Evolutionary conservation across 2,329 filamentous ascomycete species (phyloP).

Genomic region (Aureobasidium vineae): DNA sequence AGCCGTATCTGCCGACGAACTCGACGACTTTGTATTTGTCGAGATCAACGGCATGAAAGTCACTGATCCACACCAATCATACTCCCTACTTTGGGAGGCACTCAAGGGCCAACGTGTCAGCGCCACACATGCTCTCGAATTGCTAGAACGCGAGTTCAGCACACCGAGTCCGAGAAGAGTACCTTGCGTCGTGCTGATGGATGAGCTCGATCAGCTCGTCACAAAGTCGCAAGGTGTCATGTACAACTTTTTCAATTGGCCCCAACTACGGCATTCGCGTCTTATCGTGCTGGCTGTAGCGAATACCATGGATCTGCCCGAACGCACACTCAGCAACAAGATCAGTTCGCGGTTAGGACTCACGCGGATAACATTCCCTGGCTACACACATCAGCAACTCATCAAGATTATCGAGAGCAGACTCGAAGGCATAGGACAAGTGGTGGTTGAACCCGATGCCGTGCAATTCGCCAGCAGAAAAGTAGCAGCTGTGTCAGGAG

Average conservation of each 20-base stretch:
- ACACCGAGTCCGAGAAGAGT: conserved; percentile 86
- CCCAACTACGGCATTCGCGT: conserved; percentile 81
- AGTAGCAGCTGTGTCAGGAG: conserved; percentile 92
- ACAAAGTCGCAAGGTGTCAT: conserved; percentile 99
- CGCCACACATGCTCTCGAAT: conserved; percentile 83
- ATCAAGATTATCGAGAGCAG: conserved; percentile 98
- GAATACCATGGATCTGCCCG: conserved; percentile 98
- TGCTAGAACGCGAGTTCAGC: conserved; percentile 89
- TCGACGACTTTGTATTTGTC: conserved; percentile 98
- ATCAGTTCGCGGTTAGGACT: conserved; percentile 84
- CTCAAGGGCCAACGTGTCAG: conserved; percentile 90
- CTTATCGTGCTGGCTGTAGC: conserved; percentile 96
- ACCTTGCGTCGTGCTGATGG: conserved; percentile 96
- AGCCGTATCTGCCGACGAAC: conserved; percentile 82
- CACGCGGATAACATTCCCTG: conserved; percentile 93
- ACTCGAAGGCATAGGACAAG: conserved; percentile 74
- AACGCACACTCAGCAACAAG: conserved; percentile 95
- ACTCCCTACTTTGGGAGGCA: conserved; percentile 93
- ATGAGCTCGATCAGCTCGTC: conserved; percentile 95
- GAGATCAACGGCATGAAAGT: conserved; percentile 99
- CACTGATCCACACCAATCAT: conserved; percentile 94
- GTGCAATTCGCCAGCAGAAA: conserved; percentile 96
- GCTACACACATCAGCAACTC: conserved; percentile 94
- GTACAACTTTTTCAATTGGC: conserved; percentile 99
- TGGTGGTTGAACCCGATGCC: conserved; percentile 88